Percentiles rank a stretch among this genome's conserved stretches.
These are phyloP conservation scores for Polysphondylium violaceum DNA, from an alignment of 78 protist species.

Conservation along the genomic window DNA sequence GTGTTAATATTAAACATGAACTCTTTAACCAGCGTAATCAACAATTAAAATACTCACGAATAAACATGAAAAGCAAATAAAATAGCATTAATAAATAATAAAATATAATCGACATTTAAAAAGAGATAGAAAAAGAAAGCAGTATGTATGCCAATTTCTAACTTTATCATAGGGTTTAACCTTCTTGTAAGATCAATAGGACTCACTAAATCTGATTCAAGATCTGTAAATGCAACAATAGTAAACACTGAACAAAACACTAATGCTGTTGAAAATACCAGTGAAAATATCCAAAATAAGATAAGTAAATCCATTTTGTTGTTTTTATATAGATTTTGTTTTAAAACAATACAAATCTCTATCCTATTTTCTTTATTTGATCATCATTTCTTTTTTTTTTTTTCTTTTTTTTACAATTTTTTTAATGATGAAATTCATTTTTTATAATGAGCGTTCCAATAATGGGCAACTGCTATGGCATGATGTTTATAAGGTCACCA, in stretches of 20 bases:
- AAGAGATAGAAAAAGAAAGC: constrained; percentile 4
- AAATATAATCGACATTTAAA: neutral
- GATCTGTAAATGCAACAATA: constrained; percentile 60
- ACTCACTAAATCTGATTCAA: constrained; percentile 67
- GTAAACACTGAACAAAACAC: constrained; percentile 54
- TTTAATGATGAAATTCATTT: too few relatives aligned
- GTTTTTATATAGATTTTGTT: neutral
- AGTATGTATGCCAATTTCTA: constrained; percentile 25
- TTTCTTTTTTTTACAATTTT: too few relatives aligned
- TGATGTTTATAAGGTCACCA: too few relatives aligned
- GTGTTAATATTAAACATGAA: neutral
- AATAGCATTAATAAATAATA: constrained; percentile 16
- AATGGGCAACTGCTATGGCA: too few relatives aligned
- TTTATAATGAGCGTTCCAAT: too few relatives aligned
- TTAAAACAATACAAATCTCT: too few relatives aligned
- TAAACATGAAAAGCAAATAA: constrained; percentile 20
- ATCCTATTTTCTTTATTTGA: too few relatives aligned
- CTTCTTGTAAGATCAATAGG: constrained; percentile 72
- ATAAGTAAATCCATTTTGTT: constrained; percentile 23
- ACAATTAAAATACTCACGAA: constrained; percentile 20
- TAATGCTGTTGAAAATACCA: constrained; percentile 23
- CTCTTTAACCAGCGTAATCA: constrained; percentile 16
- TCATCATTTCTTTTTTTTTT: too few relatives aligned
- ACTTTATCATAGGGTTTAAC: constrained; percentile 44
- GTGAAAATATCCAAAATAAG: constrained; percentile 33